Evolutionary conservation across 179 eudicot genomes (phyloP).

Genomic region (Drosera spatulata): DNA sequence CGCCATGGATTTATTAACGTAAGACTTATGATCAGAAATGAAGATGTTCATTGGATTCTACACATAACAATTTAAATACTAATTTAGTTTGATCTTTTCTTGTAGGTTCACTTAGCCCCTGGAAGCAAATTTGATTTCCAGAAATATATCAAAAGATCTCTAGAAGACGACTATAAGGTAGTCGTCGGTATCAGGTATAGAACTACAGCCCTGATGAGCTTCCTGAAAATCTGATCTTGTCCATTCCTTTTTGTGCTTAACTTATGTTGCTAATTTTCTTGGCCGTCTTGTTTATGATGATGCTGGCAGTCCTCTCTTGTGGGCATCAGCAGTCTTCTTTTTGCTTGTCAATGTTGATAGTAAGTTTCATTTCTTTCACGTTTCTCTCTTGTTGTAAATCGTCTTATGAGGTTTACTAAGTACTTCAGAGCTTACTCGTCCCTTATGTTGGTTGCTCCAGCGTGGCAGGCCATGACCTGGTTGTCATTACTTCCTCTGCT

Average conservation of each 20-base stretch:
- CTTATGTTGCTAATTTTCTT: not conserved
- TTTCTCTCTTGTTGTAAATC: not conserved
- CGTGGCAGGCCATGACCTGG: slow-evolving; percentile 41
- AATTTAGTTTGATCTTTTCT: not conserved
- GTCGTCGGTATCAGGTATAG: slow-evolving; percentile 83
- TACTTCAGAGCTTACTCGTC: not conserved
- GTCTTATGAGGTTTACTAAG: not conserved
- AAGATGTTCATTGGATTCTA: not conserved
- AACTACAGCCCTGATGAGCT: not conserved
- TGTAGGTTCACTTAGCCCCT: slow-evolving; percentile 77
- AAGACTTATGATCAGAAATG: slow-evolving; percentile 14
- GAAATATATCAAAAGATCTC: slow-evolving; percentile 78
- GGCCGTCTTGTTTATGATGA: not conserved
- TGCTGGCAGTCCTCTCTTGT: slow-evolving; percentile 52
- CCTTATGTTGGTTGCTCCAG: slow-evolving; percentile 22
- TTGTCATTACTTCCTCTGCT: slow-evolving; percentile 57
- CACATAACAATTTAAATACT: not conserved
- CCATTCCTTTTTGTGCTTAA: not conserved
- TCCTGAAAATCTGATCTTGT: not conserved
- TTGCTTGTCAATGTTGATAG: slow-evolving; percentile 21
- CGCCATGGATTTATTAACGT: slow-evolving; percentile 89
- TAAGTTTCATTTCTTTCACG: slow-evolving; percentile 10
- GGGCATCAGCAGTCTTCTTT: slow-evolving; percentile 51
- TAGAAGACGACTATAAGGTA: slow-evolving; percentile 93
- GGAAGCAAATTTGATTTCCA: slow-evolving; percentile 88